phyloP scores from a whole-genome alignment of 371 early-diverging fungal genomes.

The Apophysomyces trapeziformis region DNA sequence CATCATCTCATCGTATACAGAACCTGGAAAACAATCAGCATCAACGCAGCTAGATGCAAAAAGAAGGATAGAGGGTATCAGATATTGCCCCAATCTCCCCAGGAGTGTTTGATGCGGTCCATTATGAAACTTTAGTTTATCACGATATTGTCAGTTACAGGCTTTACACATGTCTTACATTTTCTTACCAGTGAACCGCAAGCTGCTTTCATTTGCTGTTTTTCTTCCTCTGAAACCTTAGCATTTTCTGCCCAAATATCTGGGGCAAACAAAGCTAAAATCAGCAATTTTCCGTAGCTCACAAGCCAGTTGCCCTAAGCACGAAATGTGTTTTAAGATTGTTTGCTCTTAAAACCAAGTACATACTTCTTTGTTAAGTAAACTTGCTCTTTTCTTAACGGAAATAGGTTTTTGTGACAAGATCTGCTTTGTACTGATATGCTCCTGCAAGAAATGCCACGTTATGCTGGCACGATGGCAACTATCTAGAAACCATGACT shows the following conservation, averaged over 20 bases:
- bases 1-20: not conserved
- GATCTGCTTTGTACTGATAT: not conserved
- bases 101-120: not conserved
- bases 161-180: too few relatives aligned
- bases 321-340: not conserved
- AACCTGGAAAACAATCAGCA: not conserved
- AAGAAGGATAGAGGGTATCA: not conserved
- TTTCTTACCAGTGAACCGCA: not conserved
- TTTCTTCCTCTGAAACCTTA: not conserved
- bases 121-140: not conserved
- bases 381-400: not conserved
- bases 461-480: not conserved
- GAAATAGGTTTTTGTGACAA: not conserved
- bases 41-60: not conserved
- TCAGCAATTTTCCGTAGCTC: not conserved
- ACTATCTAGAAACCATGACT: not conserved
- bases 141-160: too few relatives aligned
- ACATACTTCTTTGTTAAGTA: not conserved
- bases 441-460: not conserved
- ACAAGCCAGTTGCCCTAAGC: slow-evolving; percentile 4
- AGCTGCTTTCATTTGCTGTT: not conserved
- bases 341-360: not conserved
- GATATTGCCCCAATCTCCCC: not conserved
- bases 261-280: not conserved
- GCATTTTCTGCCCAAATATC: not conserved